Conservation (phyloP, 768 basidiomycete species). For the Serpula lacrymans region DNA sequence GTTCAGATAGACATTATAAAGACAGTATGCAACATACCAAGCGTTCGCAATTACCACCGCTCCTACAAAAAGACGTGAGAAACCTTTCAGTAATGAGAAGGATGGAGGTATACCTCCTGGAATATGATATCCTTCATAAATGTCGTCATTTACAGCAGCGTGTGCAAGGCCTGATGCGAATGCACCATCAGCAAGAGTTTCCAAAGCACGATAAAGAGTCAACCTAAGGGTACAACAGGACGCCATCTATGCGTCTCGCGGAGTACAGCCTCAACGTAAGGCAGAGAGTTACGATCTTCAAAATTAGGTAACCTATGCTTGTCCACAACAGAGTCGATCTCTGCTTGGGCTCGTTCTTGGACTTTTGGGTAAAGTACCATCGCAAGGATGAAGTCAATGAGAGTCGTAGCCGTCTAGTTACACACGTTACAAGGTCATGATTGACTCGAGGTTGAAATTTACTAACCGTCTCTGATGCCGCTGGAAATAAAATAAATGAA, state of each 20-base stretch:
- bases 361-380: slow-evolving; percentile 35
- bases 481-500: slow-evolving; percentile 6
- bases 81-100: no score
- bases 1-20: no score
- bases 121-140: slow-evolving; percentile 4
- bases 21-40: no score
- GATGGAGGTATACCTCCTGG: no score
- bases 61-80: no score
- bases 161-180: slow-evolving; percentile 14
- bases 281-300: slow-evolving; percentile 24
- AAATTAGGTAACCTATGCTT: slow-evolving; percentile 27
- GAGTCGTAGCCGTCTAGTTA: slow-evolving; percentile 29
- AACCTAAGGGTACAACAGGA: slow-evolving; percentile 32
- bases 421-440: not conserved
- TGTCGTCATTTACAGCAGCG: not conserved
- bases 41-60: slow-evolving; percentile 5
- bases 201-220: not conserved
- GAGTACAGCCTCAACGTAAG: slow-evolving; percentile 22
- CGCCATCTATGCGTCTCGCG: slow-evolving; percentile 35
- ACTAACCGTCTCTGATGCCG: slow-evolving; percentile 27
- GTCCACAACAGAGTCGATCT: slow-evolving; percentile 32
- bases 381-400: slow-evolving; percentile 29
- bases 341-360: slow-evolving; percentile 35
- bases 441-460: not conserved
- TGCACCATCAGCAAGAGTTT: not conserved